These are phyloP conservation scores for Kurtzmaniella quercitrusa DNA, from an alignment of 1,139 yeast genomes.

Conservation along the genomic window DNA sequence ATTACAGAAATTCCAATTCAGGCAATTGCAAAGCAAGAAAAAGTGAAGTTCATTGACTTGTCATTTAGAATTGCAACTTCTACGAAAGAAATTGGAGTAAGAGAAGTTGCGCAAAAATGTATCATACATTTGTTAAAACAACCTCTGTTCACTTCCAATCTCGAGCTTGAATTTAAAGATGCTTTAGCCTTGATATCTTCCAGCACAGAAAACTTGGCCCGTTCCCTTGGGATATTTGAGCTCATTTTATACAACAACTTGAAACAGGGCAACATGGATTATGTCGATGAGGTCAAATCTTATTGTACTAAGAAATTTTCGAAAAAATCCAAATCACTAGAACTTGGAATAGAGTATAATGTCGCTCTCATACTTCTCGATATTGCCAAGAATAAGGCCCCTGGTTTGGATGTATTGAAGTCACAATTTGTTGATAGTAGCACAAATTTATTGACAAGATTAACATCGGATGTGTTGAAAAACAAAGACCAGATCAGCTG, in stretches of 20 bases:
- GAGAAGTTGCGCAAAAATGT: slow-evolving; percentile 13
- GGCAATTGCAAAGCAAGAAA: slow-evolving; percentile 42
- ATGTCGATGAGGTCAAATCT: slow-evolving; percentile 13
- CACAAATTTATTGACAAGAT: neutral
- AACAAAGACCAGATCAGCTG: slow-evolving; percentile 7
- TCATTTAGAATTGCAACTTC: slow-evolving; percentile 16
- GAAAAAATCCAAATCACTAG: slow-evolving; percentile 5
- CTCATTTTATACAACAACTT: slow-evolving; percentile 28
- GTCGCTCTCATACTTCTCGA: slow-evolving; percentile 16
- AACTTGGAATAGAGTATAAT: slow-evolving; percentile 14
- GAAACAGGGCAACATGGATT: slow-evolving; percentile 21
- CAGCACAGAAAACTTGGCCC: slow-evolving; percentile 11
- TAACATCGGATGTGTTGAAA: neutral
- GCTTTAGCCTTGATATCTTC: slow-evolving; percentile 20
- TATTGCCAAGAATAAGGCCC: neutral
- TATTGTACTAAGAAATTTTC: slow-evolving; percentile 5
- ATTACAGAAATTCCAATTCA: slow-evolving; percentile 40
- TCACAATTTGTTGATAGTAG: neutral
- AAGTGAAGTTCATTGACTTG: slow-evolving; percentile 34
- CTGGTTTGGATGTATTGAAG: neutral
- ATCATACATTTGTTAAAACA: slow-evolving; percentile 35
- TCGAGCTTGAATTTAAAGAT: slow-evolving; percentile 40
- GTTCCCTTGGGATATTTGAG: slow-evolving; percentile 18
- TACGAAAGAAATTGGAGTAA: slow-evolving; percentile 4
- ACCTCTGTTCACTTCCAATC: slow-evolving; percentile 48